A percentile compares a stretch with the other conserved stretches of the same genome.
Evolutionary conservation across 805 yeast species (phyloP).

Genomic region (Suhomyces pyralidae): DNA sequence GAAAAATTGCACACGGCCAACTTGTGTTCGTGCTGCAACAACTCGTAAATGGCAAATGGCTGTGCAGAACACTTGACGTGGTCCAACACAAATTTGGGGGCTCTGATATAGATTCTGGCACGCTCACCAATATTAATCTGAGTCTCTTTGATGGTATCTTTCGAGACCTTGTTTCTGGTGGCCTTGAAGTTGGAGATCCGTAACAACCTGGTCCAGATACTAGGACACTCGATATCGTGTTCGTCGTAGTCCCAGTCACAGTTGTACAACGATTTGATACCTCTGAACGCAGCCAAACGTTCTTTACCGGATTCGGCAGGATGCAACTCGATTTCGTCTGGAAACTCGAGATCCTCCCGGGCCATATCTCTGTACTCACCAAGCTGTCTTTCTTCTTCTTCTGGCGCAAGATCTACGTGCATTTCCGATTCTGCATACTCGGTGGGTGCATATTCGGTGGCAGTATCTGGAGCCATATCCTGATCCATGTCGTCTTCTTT

Average conservation of each 20-base stretch:
- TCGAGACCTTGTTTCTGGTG: conserved; percentile 63
- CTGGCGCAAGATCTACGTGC: conserved; percentile 72
- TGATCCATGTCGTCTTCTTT: conserved; percentile 21
- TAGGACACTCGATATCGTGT: conserved; percentile 69
- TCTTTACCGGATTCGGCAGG: conserved; percentile 77
- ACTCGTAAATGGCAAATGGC: conserved; percentile 67
- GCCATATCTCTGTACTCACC: conserved; percentile 64
- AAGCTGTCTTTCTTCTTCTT: conserved; percentile 80
- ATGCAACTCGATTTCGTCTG: conserved; percentile 86
- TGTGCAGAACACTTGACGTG: conserved; percentile 39
- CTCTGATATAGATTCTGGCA: conserved; percentile 56
- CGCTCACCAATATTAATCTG: conserved; percentile 56
- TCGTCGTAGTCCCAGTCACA: conserved; percentile 90
- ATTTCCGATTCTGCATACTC: conserved; percentile 47
- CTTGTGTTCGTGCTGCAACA: conserved; percentile 84
- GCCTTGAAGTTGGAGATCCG: conserved; percentile 75
- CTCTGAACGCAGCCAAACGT: conserved; percentile 75
- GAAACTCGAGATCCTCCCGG: conserved; percentile 86
- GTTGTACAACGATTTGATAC: conserved; percentile 75
- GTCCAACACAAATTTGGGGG: conserved; percentile 48
- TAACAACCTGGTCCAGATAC: conserved; percentile 71
- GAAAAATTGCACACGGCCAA: conserved; percentile 78
- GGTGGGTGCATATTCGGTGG: conserved; percentile 41
- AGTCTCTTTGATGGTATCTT: conserved; percentile 50
- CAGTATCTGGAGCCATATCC: conserved; percentile 19